phyloP scores from a whole-genome alignment of 169 alveolate species.

The Cryptosporidium viatorum region DNA sequence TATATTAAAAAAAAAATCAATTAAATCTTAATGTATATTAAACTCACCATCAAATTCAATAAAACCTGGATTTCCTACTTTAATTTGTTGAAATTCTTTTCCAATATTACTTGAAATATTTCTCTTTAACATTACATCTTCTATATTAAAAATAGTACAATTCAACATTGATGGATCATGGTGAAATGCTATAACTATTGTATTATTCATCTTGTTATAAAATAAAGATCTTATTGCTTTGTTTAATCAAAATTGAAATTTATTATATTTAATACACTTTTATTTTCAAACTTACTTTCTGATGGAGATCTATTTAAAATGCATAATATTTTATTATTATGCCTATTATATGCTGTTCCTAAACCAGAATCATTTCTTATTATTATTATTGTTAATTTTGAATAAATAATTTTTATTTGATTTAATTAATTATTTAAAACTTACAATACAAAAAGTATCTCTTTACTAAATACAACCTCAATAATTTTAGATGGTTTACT shows the following conservation, averaged over 20 bases:
- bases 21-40: background rate
- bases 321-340: constrained; percentile 51
- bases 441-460: constrained; percentile 65
- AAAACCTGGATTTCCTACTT: constrained; percentile 75
- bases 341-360: constrained; percentile 54
- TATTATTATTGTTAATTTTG: background rate
- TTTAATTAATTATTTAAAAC: constrained; percentile 14
- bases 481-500: constrained; percentile 68
- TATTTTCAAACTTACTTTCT: constrained; percentile 48
- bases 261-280: background rate
- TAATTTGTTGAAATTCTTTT: constrained; percentile 54
- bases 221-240: constrained; percentile 70
- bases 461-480: constrained; percentile 70
- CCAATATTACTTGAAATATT: constrained; percentile 41
- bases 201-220: constrained; percentile 48
- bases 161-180: constrained; percentile 59
- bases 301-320: constrained; percentile 73
- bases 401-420: background rate
- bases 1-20: background rate
- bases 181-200: constrained; percentile 64
- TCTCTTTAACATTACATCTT: constrained; percentile 39
- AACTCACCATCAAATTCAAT: constrained; percentile 73
- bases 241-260: background rate
- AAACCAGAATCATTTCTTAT: constrained; percentile 71
- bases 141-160: constrained; percentile 63